Evolutionary conservation across 768 basidiomycete genomes (phyloP).

Genomic region (Candolleomyces eurysporus): DNA sequence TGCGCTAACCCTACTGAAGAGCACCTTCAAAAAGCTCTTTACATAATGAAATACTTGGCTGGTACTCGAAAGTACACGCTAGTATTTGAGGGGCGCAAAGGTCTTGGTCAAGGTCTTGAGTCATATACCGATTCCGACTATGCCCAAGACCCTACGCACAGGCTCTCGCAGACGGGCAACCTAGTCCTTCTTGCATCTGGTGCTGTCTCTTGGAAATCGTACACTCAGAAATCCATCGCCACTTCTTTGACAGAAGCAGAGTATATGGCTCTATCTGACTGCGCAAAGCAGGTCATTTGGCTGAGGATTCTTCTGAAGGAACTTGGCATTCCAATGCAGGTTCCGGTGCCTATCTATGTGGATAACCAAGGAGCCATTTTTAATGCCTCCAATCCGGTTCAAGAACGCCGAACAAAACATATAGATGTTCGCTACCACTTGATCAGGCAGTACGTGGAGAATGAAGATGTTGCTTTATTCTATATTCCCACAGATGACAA

Average conservation of each 20-base stretch:
- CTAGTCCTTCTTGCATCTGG: conserved; percentile 14
- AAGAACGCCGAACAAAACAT: conserved; percentile 23
- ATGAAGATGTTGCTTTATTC: conserved; percentile 14
- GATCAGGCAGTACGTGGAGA: conserved; percentile 19
- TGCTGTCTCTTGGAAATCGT: conserved; percentile 15
- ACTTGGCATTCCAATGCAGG: neutral
- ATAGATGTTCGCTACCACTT: conserved; percentile 27
- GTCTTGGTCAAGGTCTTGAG: neutral
- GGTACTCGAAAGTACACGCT: conserved; percentile 5
- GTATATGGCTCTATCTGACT: conserved; percentile 19
- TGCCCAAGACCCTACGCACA: conserved; percentile 10
- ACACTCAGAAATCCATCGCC: conserved; percentile 15
- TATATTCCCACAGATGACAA: conserved; percentile 27
- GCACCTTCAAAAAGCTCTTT: neutral
- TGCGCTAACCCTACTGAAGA: conserved; percentile 11
- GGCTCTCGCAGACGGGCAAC: conserved; percentile 21
- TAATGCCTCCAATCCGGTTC: conserved; percentile 9
- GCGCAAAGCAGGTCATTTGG: conserved; percentile 12
- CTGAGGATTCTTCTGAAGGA: conserved; percentile 4
- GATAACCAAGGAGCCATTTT: conserved; percentile 16
- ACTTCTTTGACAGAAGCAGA: conserved; percentile 23
- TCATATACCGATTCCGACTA: conserved; percentile 8
- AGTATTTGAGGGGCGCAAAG: conserved; percentile 1
- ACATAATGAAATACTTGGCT: conserved; percentile 5
- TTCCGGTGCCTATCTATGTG: neutral